phyloP scores from a whole-genome alignment of 2,329 filamentous ascomycete genomes.

The Ophidiomyces ophidiicola region DNA sequence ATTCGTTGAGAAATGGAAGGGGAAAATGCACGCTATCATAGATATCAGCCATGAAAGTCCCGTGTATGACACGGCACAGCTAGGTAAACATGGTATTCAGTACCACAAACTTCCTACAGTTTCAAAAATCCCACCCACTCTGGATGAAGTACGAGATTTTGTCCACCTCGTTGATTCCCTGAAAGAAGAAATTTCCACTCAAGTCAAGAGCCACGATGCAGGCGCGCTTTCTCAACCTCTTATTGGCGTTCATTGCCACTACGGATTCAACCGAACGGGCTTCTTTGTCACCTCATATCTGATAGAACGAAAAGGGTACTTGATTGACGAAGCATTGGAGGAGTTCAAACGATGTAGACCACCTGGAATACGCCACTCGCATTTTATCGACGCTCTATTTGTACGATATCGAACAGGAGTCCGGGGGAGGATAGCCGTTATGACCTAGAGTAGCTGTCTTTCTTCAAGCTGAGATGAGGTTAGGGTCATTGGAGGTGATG shows the following conservation, averaged over 20 bases:
- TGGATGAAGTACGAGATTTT: constrained; percentile 49
- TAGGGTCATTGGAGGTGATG: neutral
- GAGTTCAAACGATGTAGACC: constrained; percentile 60
- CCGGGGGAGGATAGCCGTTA: constrained; percentile 17
- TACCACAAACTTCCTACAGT: constrained; percentile 87
- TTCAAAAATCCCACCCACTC: constrained; percentile 70
- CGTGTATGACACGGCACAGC: constrained; percentile 66
- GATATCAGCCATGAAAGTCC: constrained; percentile 87
- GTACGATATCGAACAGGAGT: constrained; percentile 56
- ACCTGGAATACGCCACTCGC: constrained; percentile 76
- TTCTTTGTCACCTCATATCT: constrained; percentile 85
- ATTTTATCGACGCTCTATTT: constrained; percentile 75
- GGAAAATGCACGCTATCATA: constrained; percentile 60
- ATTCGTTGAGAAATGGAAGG: constrained; percentile 58
- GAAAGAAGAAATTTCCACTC: constrained; percentile 42
- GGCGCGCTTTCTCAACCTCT: constrained; percentile 30
- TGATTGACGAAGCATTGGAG: constrained; percentile 64
- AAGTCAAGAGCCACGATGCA: constrained; percentile 35
- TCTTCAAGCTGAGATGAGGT: neutral
- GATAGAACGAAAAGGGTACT: constrained; percentile 64
- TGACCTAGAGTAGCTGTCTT: neutral
- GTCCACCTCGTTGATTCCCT: constrained; percentile 49
- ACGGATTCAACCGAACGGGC: constrained; percentile 88
- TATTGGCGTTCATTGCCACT: constrained; percentile 86
- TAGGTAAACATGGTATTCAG: constrained; percentile 54